Base-by-base conservation (phyloP, 805 yeast genomes). In the Myxozyma mucilagina region DNA sequence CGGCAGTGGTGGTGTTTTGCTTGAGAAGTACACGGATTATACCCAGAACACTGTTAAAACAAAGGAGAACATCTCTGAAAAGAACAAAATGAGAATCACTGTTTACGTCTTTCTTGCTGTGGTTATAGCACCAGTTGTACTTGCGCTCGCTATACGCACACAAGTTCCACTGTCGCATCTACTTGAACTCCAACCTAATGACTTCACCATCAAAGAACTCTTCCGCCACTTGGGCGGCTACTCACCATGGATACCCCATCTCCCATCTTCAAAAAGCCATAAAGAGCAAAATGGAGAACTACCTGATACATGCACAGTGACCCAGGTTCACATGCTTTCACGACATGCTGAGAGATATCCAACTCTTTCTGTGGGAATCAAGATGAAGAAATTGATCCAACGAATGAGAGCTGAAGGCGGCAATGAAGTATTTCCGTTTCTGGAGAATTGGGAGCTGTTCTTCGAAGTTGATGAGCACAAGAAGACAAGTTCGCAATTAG, bases 271-370 rank as follows among this genome's bases (percentile, higher is more conserved):
- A n/a, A 14, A 7, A 29, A 41, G 32, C n/a, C 11, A 13, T 59
- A 18, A 20, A 35, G 20, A 31, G 7, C 57, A 11, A 16, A 24
- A 24, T 24, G 29, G 29, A n/a, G 42, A 16, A 2, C 49, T 63
- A 38, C 60, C 56, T 4, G 47, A 51, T 11, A 31, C 45, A 13
- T 60, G 64, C 45, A n/a, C 24, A 11, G 47, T 63, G 16, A 60
- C 57, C 13, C 67, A 63, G 24, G 67, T 61, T 16, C 67, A 63
- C 49, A 60, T 63, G 62, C 58, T 63, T 20, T 44, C 57, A 6
- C 59, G 67, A 11, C 67, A 63, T 44, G 64, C 65, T 2, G 64
- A 57, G 48, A 53, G 67, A 10, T 63, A 57, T 35, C 67, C 67
- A 2, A 63, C 67, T 0, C 32, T 14, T 6, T 16, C 53, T 1